Evolutionary conservation across 2,329 filamentous ascomycete genomes (phyloP), one percentile per base, ranked within the genome.

Genomic region (Cucurbitaria berberidis): DNA sequence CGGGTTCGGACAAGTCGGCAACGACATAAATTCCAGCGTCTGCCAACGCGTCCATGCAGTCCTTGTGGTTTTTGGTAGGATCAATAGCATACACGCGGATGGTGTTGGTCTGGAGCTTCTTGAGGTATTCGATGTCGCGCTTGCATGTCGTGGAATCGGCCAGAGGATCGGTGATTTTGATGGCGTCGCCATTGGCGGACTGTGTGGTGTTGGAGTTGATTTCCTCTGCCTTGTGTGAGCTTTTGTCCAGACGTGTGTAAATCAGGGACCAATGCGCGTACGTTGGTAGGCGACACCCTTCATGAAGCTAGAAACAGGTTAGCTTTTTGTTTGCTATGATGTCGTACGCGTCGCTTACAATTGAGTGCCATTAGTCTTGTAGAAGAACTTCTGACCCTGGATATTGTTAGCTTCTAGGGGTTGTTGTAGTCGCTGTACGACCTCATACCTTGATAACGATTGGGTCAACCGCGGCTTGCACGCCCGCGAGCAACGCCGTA

Each of bases 11-110:
- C 64, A 99, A 81, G 81, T 99, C 95, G 63, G 92, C 89, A 67
- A 99, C 85, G 70, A 99, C 88, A 77, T 98, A 99, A 81, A 99
- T 98, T 70, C 92, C 93, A 51, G 89, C 90, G 55, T 89, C 86
- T 51, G 89, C 83, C 44, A 99, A 85, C 62, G 91, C 76, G 64
- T 83, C 81, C 93, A 99, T 97, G 81, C 95, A 98, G 45, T 82
- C 83, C 48, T 83, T 81, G 80, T 99, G 95, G 78, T 96, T 82
- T 63, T 82, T 76, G 15, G 82, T 85, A 21, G 93, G 90, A 79
- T 98, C 85, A 69, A 98, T 86, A 67, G 93, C 92, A 76, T 99
- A 99, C 51, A 95, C 93, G 77, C 95, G 93, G 76, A 99, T 93
- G 19, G 57, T 60, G 43, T 99, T 99, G 77, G 92, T 96, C 60